These are phyloP conservation scores for Aspergillus ibericus DNA, from an alignment of 2,329 filamentous ascomycete species.

Conservation along the genomic window DNA sequence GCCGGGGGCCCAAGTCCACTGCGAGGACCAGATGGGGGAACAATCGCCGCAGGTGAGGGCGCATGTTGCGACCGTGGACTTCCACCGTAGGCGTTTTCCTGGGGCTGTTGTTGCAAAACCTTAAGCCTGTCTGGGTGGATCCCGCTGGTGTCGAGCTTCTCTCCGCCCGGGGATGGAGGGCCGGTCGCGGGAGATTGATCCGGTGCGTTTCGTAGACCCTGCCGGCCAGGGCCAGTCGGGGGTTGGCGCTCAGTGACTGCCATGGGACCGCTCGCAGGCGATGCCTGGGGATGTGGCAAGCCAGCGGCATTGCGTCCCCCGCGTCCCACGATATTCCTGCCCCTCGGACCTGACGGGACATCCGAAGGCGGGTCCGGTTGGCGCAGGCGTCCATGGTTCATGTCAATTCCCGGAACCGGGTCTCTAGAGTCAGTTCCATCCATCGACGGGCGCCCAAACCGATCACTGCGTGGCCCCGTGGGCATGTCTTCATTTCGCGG, in stretches of 20 bases:
- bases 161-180: constrained; percentile 34
- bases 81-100: constrained; percentile 21
- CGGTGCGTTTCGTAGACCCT: constrained; percentile 35
- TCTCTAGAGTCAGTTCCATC: constrained; percentile 40
- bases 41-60: constrained; percentile 26
- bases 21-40: constrained; percentile 44
- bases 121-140: constrained; percentile 58
- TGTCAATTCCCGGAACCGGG: constrained; percentile 39
- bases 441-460: constrained; percentile 27
- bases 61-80: constrained; percentile 24
- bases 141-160: constrained; percentile 42
- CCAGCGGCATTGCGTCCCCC: constrained; percentile 43
- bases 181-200: constrained; percentile 32
- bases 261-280: constrained; percentile 21
- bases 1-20: constrained; percentile 35
- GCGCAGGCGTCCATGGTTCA: constrained; percentile 50
- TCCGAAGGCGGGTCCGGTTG: constrained; percentile 42
- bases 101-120: constrained; percentile 40
- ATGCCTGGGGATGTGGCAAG: constrained; percentile 20
- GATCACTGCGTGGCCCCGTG: constrained; percentile 53
- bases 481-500: constrained; percentile 50
- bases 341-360: constrained; percentile 57
- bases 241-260: constrained; percentile 40
- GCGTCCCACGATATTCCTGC: constrained; percentile 39
- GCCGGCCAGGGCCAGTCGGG: constrained; percentile 45